These are phyloP conservation scores for Ampelomyces quisqualis DNA, from an alignment of 2,329 filamentous ascomycete species.

Conservation along the genomic window DNA sequence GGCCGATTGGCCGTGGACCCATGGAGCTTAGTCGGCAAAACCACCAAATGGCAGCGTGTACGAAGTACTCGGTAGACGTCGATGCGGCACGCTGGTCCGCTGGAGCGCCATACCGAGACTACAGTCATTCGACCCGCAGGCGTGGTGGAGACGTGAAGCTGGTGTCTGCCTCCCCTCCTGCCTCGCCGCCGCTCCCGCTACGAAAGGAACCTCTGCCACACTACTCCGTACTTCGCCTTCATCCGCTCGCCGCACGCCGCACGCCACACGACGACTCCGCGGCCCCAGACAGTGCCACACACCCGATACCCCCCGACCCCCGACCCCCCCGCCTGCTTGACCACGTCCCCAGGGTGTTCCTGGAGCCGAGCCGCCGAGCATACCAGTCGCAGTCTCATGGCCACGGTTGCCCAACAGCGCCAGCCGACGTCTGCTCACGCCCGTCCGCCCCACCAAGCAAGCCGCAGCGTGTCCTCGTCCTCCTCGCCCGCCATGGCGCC, in stretches of 20 bases:
- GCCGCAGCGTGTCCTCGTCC: slow-evolving; percentile 42
- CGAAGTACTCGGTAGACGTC: slow-evolving; percentile 4
- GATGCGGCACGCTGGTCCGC: slow-evolving; percentile 6
- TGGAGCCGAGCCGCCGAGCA: slow-evolving; percentile 17
- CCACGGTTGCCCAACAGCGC: slow-evolving; percentile 41
- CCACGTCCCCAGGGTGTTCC: slow-evolving; percentile 11
- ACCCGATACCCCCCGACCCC: too few species aligned
- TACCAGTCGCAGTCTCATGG: slow-evolving; percentile 33
- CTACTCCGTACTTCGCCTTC: slow-evolving; percentile 1
- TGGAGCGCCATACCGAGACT: slow-evolving; percentile 1
- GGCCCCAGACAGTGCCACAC: too few species aligned
- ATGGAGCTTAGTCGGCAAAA: slow-evolving; percentile 22
- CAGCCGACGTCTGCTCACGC: slow-evolving; percentile 34
- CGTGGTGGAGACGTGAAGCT: slow-evolving; percentile 13
- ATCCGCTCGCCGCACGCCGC: slow-evolving; percentile 8
- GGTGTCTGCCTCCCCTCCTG: slow-evolving; percentile 18
- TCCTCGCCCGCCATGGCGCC: slow-evolving; percentile 49
- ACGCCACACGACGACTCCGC: too few species aligned
- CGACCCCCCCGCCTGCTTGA: too few species aligned
- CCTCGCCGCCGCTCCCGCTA: slow-evolving; percentile 7
- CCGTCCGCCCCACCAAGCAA: slow-evolving; percentile 44
- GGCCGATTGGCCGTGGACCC: slow-evolving; percentile 23
- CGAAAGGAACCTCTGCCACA: slow-evolving; percentile 16
- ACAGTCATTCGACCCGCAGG: slow-evolving; percentile 3
- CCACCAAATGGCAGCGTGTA: slow-evolving; percentile 17